Evolutionary conservation across 352 stramenopile genomes (phyloP).

Genomic region (Lagenidium giganteum): DNA sequence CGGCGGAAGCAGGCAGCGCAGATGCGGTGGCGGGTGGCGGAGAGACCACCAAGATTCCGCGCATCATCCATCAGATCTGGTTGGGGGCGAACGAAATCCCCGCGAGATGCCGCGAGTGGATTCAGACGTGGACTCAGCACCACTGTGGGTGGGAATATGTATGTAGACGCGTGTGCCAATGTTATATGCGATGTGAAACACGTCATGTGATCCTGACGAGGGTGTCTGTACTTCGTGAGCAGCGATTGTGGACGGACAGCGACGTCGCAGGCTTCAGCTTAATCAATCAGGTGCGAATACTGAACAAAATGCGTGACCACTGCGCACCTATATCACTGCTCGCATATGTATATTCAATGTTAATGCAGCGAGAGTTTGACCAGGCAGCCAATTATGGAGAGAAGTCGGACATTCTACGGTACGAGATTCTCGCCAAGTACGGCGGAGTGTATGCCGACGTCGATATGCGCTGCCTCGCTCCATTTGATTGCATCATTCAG

Average conservation of each 20-base stretch:
- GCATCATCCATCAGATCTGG: conserved; percentile 53
- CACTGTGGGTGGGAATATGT: conserved; percentile 27
- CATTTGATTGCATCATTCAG: conserved; percentile 25
- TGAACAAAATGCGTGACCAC: conserved; percentile 16
- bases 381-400: conserved; percentile 37
- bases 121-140: conserved; percentile 22
- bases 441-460: conserved; percentile 51
- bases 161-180: background rate
- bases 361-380: conserved; percentile 26
- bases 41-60: conserved; percentile 17
- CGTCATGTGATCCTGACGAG: background rate
- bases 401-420: conserved; percentile 53
- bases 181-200: background rate
- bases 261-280: background rate
- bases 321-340: conserved; percentile 40
- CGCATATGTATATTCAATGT: too few species aligned
- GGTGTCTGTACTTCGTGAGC: conserved; percentile 3
- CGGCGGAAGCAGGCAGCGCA: background rate
- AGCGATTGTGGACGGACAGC: background rate
- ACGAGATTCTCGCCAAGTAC: conserved; percentile 36
- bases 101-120: conserved; percentile 18
- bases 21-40: background rate
- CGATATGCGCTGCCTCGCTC: conserved; percentile 39
- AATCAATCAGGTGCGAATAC: conserved; percentile 46
- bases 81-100: conserved; percentile 22